A percentile compares a stretch with the other conserved stretches of the same genome.
phyloP scores from a whole-genome alignment of 2,329 filamentous ascomycete genomes.

The Claviceps sp. region DNA sequence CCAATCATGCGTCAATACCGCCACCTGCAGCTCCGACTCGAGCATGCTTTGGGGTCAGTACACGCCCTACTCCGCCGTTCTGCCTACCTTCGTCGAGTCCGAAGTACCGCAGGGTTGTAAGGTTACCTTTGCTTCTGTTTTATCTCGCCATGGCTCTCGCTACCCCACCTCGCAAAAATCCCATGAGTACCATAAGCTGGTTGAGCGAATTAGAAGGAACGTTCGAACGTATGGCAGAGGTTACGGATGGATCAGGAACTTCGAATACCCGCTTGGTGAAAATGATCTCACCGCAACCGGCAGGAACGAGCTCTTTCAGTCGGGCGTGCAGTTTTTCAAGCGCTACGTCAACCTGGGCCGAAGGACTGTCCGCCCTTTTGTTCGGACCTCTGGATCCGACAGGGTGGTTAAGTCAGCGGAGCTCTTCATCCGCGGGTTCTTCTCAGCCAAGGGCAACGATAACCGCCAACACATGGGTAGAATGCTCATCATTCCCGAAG shows the following conservation, averaged over 20 bases:
- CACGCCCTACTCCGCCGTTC: constrained; percentile 67
- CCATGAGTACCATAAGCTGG: constrained; percentile 44
- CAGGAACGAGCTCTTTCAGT: constrained; percentile 55
- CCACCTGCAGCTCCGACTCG: constrained; percentile 41
- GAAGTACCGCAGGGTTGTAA: constrained; percentile 52
- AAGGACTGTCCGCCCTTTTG: constrained; percentile 45
- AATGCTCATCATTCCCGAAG: constrained; percentile 58
- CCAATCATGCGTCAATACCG: background rate
- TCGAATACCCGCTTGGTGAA: constrained; percentile 55
- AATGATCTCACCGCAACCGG: constrained; percentile 59
- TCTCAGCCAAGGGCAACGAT: constrained; percentile 27
- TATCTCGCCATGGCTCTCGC: constrained; percentile 76
- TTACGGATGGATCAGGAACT: constrained; percentile 59
- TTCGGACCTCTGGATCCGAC: constrained; percentile 55
- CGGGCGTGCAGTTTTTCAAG: constrained; percentile 61
- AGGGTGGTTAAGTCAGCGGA: constrained; percentile 63
- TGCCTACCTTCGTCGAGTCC: constrained; percentile 44
- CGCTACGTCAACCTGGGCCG: constrained; percentile 53
- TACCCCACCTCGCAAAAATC: constrained; percentile 64
- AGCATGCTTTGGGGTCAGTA: constrained; percentile 77
- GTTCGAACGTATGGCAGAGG: constrained; percentile 44
- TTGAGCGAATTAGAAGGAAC: constrained; percentile 49
- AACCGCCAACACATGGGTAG: constrained; percentile 33
- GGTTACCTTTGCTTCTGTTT: constrained; percentile 65
- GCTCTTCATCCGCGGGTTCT: constrained; percentile 65